Conservation (phyloP, 192 early-diverging fungal species). For the Spinellus fusiger region DNA sequence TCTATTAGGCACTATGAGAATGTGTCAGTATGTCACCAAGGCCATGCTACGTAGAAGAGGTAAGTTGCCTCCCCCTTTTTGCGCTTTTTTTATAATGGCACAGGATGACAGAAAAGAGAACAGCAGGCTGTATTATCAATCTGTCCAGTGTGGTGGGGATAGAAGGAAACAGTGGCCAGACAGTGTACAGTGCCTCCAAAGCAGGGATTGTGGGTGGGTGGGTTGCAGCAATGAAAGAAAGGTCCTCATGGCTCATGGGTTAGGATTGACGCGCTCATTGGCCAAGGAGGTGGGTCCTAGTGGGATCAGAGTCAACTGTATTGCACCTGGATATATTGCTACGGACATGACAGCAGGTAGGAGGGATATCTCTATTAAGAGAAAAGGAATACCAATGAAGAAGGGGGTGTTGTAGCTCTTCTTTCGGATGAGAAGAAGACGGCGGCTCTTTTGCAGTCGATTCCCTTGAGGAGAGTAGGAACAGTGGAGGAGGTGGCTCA, state of each 20-base stretch:
- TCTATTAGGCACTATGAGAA: conserved; percentile 61
- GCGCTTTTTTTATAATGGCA: background rate
- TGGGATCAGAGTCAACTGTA: conserved; percentile 70
- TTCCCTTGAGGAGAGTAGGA: conserved; percentile 53
- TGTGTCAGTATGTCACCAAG: conserved; percentile 49
- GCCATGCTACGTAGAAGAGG: conserved; percentile 55
- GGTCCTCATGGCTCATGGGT: no score
- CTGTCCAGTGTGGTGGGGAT: conserved; percentile 78
- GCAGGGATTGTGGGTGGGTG: conserved; percentile 81
- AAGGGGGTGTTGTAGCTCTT: background rate
- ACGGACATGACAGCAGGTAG: conserved; percentile 72
- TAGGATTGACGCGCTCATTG: conserved; percentile 77
- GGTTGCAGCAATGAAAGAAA: no score
- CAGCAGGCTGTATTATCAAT: conserved; percentile 71
- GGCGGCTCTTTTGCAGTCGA: conserved; percentile 34
- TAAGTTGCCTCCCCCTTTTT: conserved; percentile 1
- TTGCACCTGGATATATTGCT: conserved; percentile 85
- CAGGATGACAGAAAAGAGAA: no score
- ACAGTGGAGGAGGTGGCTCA: conserved; percentile 53
- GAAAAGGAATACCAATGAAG: no score
- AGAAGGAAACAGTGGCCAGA: conserved; percentile 63
- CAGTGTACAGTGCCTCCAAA: conserved; percentile 80
- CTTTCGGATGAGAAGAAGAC: conserved; percentile 32
- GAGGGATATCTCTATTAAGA: background rate
- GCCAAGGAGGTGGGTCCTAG: conserved; percentile 73